Conservation (phyloP, 176 grass and related monocot genomes). For the Oryza australiensis region DNA sequence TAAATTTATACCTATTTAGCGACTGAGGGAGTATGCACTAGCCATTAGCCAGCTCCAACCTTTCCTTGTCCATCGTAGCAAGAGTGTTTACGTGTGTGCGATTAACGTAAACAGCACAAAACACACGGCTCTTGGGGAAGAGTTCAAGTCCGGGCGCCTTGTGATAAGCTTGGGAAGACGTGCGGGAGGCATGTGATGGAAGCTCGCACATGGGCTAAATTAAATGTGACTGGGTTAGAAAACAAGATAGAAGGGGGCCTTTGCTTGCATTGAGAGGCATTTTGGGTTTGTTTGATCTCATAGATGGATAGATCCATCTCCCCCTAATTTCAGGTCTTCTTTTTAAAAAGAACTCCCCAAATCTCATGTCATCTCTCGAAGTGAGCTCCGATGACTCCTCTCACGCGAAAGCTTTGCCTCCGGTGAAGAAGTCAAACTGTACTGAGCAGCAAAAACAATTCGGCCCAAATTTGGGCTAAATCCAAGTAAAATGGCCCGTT, state of each 20-base stretch:
- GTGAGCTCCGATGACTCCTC: background rate
- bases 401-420: background rate
- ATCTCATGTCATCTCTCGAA: background rate
- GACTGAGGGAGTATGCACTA: too few relatives aligned
- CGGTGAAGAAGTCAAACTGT: background rate
- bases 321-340: conserved; percentile 24
- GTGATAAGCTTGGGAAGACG: conserved; percentile 36
- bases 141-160: background rate
- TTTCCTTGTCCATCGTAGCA: background rate
- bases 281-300: background rate
- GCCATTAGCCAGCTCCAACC: too few relatives aligned
- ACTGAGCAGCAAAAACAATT: background rate
- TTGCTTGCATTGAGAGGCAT: conserved; percentile 39
- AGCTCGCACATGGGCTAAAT: conserved; percentile 40
- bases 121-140: background rate
- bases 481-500: too few relatives aligned
- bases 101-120: conserved; percentile 33
- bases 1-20: too few relatives aligned
- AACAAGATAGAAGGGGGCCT: conserved; percentile 13
- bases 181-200: conserved; percentile 23
- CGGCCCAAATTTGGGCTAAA: background rate
- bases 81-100: background rate
- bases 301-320: conserved; percentile 13
- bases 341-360: background rate
- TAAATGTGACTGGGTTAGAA: conserved; percentile 17